Conservation (phyloP, 225 moss, liverwort and hornwort species). For the Bryum argenteum region DNA sequence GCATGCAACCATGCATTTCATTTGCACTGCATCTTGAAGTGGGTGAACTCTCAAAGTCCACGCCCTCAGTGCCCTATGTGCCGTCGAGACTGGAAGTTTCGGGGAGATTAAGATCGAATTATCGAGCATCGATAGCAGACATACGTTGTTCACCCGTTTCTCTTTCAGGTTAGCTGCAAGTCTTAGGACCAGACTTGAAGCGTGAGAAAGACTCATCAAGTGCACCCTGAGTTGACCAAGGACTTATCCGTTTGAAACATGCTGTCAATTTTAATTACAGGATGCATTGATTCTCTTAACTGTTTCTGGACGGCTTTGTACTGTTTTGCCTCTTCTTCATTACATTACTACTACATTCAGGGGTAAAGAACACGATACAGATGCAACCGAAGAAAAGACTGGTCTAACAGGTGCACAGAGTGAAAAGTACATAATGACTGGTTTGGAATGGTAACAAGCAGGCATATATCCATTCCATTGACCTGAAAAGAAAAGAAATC, state of each 20-base stretch:
- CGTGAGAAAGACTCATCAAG: neutral
- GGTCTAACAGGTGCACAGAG: neutral
- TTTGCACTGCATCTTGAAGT: conserved; percentile 91
- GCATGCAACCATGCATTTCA: conserved; percentile 96
- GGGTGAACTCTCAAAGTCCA: conserved; percentile 96
- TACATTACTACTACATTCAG: neutral
- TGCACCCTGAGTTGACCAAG: conserved; percentile 8
- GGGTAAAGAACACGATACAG: neutral
- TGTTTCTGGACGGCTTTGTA: neutral
- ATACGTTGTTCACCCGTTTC: neutral
- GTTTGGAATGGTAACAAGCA: no score
- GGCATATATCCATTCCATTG: no score
- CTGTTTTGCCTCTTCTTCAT: neutral
- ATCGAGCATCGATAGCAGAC: conserved; percentile 9
- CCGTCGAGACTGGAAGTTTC: conserved; percentile 93
- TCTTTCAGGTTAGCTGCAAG: conserved; percentile 1
- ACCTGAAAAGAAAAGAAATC: no score
- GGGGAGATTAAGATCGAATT: conserved; percentile 40
- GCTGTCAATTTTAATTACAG: neutral
- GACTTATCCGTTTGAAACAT: neutral
- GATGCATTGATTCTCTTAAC: neutral
- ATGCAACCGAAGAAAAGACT: neutral
- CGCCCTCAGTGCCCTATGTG: conserved; percentile 98
- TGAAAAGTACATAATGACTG: no score
- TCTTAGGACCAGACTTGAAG: conserved; percentile 16